A percentile compares a stretch with the other conserved stretches of the same genome.
Evolutionary conservation across 176 grass and related monocot species (phyloP).

Genomic region (Carex cristatella): DNA sequence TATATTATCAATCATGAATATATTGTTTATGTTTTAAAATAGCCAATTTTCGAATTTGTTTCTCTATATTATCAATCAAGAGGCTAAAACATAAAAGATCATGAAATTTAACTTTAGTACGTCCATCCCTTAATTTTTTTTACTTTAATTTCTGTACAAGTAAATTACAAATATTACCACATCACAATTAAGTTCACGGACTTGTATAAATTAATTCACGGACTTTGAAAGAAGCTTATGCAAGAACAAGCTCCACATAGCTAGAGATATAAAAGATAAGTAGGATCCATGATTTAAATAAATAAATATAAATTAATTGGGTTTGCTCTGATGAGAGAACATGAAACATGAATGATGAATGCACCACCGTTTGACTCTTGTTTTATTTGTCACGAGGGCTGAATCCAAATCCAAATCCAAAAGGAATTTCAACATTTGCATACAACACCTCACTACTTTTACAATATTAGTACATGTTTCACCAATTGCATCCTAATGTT

Average conservation of each 20-base stretch:
- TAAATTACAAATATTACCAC: not conserved
- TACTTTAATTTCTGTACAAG: not conserved
- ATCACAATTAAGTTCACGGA: not conserved
- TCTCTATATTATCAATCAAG: too few relatives aligned
- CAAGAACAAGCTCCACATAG: too few relatives aligned
- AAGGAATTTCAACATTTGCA: not conserved
- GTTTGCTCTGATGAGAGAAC: not conserved
- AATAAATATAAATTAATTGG: not conserved
- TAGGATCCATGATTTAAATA: not conserved
- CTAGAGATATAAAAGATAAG: too few relatives aligned
- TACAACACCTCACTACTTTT: not conserved
- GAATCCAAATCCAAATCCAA: not conserved
- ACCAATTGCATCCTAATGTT: not conserved
- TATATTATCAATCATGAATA: too few relatives aligned
- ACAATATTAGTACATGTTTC: not conserved
- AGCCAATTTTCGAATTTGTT: too few relatives aligned
- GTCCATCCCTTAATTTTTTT: not conserved
- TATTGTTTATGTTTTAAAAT: too few relatives aligned
- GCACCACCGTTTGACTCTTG: not conserved
- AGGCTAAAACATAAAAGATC: too few relatives aligned
- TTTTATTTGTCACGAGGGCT: conserved; percentile 8
- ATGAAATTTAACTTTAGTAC: too few relatives aligned
- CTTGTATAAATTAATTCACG: not conserved
- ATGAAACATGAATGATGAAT: not conserved
- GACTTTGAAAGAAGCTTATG: not conserved